Base-by-base conservation (phyloP, 305 asterid species). In the Fraxinus latifolia region DNA sequence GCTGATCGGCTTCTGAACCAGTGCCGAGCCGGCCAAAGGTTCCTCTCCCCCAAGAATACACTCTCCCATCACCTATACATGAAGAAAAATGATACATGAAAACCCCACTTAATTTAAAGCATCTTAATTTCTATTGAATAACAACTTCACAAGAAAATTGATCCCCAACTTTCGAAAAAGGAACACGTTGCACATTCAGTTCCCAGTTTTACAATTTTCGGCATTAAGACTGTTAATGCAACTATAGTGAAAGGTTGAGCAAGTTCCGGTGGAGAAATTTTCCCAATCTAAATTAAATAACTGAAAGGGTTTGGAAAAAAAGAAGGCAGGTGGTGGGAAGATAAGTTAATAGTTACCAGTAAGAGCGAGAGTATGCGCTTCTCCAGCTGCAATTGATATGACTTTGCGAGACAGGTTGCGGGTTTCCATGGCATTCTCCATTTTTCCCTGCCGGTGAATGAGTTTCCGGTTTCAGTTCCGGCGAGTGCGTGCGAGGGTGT, bases 31-130 rank as follows among this genome's bases (percentile, higher is more conserved):
- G 93, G 82, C 97, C 98, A 77, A 93, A 91, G 21, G 88, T 90
- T 81, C 99, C 99, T 88, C 99, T 90, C n/a, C 99, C 99, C 98
- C 99, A 95, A 60, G 96, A 88, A 85, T 91, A 92, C 70, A 95
- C 95, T 80, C 88, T 89, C 29, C 99, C 98, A 85, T 92, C 95
- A 77, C 91, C 98, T 95, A 70, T 36, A 76, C 77, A 78, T 7
- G 32, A 36, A 58, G 29, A 25, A 25, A 25, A 25, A 25, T 25
- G 29, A 25, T 25, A 25, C 29, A 25, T 25, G 29, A 25, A 25
- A 58, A 74, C 12, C 70, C 65, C 27, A 39, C 8, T 11, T 17
- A 79, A 44, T n/a, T 29, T 23, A 31, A 23, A 21, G 33, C 72
- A 23, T 25, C 7, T 39, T 11, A 31, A 32, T 2, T 7, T 32